phyloP scores from a whole-genome alignment of 345 rosid species.

The Turritis glabra region DNA sequence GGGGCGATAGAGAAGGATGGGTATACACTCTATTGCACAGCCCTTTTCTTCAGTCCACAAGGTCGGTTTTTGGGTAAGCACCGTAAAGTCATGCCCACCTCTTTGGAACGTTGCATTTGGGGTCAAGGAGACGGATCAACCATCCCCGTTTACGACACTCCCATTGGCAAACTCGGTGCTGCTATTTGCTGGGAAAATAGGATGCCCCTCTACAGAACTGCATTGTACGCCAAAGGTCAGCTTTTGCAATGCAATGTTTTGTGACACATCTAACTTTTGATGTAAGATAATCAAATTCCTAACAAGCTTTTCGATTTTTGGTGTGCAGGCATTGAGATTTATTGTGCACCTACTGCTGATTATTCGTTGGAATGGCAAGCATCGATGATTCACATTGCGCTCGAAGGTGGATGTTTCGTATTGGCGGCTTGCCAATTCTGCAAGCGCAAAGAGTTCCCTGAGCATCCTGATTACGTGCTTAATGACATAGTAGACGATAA shows the following conservation, averaged over 20 bases:
- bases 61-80: constrained; percentile 87
- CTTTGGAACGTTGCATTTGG: constrained; percentile 89
- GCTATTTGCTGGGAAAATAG: constrained; percentile 94
- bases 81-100: constrained; percentile 87
- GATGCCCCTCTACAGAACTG: constrained; percentile 89
- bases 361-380: constrained; percentile 68
- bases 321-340: constrained; percentile 62
- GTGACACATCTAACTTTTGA: neutral
- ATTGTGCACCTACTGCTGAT: constrained; percentile 97
- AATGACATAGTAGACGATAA: constrained; percentile 49
- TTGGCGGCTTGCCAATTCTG: constrained; percentile 80
- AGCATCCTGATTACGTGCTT: constrained; percentile 70
- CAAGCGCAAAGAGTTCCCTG: constrained; percentile 70
- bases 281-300: neutral
- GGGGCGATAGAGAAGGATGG: constrained; percentile 94
- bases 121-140: constrained; percentile 97
- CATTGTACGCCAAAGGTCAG: constrained; percentile 82
- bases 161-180: constrained; percentile 82
- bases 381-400: constrained; percentile 77
- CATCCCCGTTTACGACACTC: constrained; percentile 80
- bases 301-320: neutral
- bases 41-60: constrained; percentile 77
- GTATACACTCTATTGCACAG: constrained; percentile 80
- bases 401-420: constrained; percentile 93
- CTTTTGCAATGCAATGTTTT: neutral